Percentiles rank a stretch among this genome's conserved stretches.
Conservation (phyloP, 2,329 filamentous ascomycete genomes). For the Apiospora arundinis region DNA sequence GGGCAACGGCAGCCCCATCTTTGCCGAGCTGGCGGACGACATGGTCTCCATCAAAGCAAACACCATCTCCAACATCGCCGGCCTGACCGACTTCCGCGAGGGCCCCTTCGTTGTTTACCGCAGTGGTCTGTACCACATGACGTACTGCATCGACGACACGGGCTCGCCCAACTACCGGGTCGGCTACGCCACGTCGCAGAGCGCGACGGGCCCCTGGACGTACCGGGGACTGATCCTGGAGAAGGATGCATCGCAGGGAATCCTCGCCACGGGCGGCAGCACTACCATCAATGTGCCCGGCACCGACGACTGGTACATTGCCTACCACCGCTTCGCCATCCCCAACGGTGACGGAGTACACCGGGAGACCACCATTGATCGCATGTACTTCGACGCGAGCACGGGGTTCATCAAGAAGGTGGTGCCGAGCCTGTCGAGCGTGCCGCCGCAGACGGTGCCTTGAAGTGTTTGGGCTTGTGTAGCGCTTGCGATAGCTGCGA, state of each 20-base stretch:
- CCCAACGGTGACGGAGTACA: conserved; percentile 51
- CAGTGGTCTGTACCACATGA: conserved; percentile 52
- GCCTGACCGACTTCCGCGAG: conserved; percentile 51
- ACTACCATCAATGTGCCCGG: conserved; percentile 53
- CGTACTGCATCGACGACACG: conserved; percentile 56
- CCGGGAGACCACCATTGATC: conserved; percentile 51
- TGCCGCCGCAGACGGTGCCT: conserved; percentile 28
- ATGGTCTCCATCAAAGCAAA: conserved; percentile 51
- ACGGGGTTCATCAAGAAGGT: conserved; percentile 47
- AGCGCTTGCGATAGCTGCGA: too few species aligned
- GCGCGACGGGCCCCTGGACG: conserved; percentile 49
- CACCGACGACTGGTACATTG: conserved; percentile 57
- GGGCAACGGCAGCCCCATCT: conserved; percentile 53
- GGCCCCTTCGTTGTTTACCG: conserved; percentile 51
- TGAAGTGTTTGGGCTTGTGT: not conserved
- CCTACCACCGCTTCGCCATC: conserved; percentile 55
- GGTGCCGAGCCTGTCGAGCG: conserved; percentile 43
- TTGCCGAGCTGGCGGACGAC: conserved; percentile 51
- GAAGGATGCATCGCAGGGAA: conserved; percentile 48
- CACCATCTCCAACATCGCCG: conserved; percentile 42
- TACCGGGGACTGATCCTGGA: conserved; percentile 52
- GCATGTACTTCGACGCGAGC: conserved; percentile 46
- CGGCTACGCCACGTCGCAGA: conserved; percentile 51
- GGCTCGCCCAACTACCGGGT: conserved; percentile 52
- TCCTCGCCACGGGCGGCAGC: conserved; percentile 53